Evolutionary conservation across 2,329 filamentous ascomycete species (phyloP), one percentile per base, ranked within the genome.

Genomic region (Aspergillus ochraceus): DNA sequence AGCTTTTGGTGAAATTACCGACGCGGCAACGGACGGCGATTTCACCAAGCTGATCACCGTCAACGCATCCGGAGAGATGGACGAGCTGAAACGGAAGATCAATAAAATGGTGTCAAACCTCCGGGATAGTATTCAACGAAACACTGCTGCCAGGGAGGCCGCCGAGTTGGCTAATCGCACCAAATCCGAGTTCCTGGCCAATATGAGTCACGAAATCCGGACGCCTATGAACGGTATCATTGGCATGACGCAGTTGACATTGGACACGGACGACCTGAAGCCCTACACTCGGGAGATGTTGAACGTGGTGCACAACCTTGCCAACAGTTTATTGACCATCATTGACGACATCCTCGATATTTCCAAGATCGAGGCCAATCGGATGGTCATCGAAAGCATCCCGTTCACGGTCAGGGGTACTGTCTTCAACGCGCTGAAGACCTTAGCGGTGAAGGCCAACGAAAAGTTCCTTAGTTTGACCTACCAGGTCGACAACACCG

Each of bases 21-120:
- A 97, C 75, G 88, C 95, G 42, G 95, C 95, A 29, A 97, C 94
- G 60, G 93, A 97, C 73, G 95, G 95, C 64, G 94, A 99, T 77
- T 98, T 98, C 76, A 96, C 92, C 24, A 96, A 97, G 74, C 87
- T 96, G 59, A 94, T 99, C 74, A 96, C 95, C 52, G 94, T 99
- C 19, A 93, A 97, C 76, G 95, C 95, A 20, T 97, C 94, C 12
- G 95, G 95, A 64, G 95, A 99, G 77, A 98, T 99, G 95, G 95
- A 98, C 77, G 94, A 98, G 76, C 84, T 99, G 69, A 99, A 99
- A 80, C 88, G 93, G 70, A 98, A 98, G 83, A 98, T 99, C 84
- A 99, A 98, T 75, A 91, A 96, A 80, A 99, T 99, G 95, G 93
- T 98, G 55, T 95, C 91, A 74, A 97, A 96, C 73, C 80, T 99